These are phyloP conservation scores for Gastrolobium villosum DNA, from an alignment of 306 rosid species.

Conservation along the genomic window DNA sequence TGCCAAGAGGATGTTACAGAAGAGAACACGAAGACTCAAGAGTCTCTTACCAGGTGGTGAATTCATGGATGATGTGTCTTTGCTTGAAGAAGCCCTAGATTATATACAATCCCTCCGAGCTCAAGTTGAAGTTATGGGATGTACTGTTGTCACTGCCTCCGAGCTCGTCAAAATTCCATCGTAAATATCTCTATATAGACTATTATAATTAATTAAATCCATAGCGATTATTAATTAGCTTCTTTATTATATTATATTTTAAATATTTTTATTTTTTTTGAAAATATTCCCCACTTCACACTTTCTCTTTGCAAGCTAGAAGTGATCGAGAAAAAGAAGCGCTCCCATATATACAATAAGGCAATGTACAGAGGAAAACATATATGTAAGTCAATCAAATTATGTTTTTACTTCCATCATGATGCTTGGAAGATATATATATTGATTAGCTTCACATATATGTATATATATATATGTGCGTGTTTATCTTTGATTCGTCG, in stretches of 20 bases:
- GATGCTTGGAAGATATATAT: neutral
- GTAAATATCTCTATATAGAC: slow-evolving; percentile 22
- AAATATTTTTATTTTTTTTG: slow-evolving; percentile 1
- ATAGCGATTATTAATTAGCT: neutral
- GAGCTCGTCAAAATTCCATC: slow-evolving; percentile 47
- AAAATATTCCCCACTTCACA: slow-evolving; percentile 18
- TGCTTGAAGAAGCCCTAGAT: slow-evolving; percentile 93
- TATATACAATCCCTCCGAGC: slow-evolving; percentile 68
- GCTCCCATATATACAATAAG: slow-evolving; percentile 43
- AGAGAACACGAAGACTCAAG: slow-evolving; percentile 65
- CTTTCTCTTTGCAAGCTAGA: slow-evolving; percentile 50
- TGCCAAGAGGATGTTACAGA: slow-evolving; percentile 61
- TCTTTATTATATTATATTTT: neutral
- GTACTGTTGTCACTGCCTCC: slow-evolving; percentile 57
- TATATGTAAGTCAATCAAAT: slow-evolving; percentile 54
- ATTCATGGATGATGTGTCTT: slow-evolving; percentile 64
- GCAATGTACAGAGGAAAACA: slow-evolving; percentile 63
- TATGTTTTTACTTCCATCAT: slow-evolving; percentile 41
- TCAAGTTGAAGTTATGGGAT: slow-evolving; percentile 90
- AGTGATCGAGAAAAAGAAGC: slow-evolving; percentile 51
- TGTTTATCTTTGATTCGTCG: slow-evolving; percentile 28
- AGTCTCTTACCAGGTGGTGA: slow-evolving; percentile 86
- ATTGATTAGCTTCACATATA: slow-evolving; percentile 13
- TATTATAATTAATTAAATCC: slow-evolving; percentile 35
- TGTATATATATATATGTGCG: neutral